Base-by-base conservation (phyloP, 371 early-diverging fungal species). In the Circinella umbellata region DNA sequence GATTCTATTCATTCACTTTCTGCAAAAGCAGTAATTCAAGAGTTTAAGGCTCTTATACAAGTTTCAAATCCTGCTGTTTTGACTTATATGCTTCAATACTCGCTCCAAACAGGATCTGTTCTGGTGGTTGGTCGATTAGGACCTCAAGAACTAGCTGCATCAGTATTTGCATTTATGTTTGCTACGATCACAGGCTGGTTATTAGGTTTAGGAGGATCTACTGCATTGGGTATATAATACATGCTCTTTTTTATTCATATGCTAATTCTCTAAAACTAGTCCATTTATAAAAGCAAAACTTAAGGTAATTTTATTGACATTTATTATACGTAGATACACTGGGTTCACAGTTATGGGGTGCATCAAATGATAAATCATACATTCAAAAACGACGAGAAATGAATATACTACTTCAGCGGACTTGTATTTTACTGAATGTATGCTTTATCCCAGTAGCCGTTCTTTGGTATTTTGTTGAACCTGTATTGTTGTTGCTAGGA, bases 331-430 rank as follows among this genome's bases (percentile, higher is more conserved):
- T n/a, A 88, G 95, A 94, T 74, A 93, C 95, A 4, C 81, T 96
- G 17, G 94, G 95, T 70, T 91, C 94, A 20, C 96, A 96, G 79
- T 87, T 94, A 11, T 93, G 85, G 79, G 94, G 95, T 4, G 93
- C 89, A 0, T 57, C 57, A 14, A 34, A 6, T n/a, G 14, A 14
- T 34, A 57, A 34, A 11, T 7, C 34, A 57, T 27, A 88, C 10
- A 78, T 76, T 20, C 92, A 95, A 75, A 85, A 86, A 54, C 86
- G 85, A 20, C 74, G 10, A 11, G 34, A 90, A 9, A 81, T 94
- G 2, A 96, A 96, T 37, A 80, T 94, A 9, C 92, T 94, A 53
- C 80, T 96, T 62, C 95, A 95, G 78, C 88, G 96, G 6, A 91
- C 90, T 0, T 81, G 95, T 3, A 76, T 95, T 46, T 82, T 94